A percentile compares a stretch with the other conserved stretches of the same genome.
Evolutionary conservation across 257 asterid genomes (phyloP).

Genomic region (Gentiana macrophylla): DNA sequence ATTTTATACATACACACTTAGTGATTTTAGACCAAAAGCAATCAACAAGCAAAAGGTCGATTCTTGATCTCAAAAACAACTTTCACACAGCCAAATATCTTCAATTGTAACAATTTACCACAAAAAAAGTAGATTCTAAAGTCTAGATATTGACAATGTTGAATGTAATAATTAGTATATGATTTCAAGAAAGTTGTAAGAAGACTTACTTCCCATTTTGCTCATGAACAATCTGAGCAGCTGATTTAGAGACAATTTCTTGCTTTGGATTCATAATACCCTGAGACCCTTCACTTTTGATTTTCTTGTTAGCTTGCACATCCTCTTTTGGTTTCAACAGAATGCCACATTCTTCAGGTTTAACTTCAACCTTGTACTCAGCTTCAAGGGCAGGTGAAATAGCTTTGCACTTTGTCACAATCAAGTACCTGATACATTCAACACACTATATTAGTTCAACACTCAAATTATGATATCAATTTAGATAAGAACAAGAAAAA

Average conservation of each 20-base stretch:
- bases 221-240: slow-evolving; percentile 71
- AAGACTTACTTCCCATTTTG: slow-evolving; percentile 65
- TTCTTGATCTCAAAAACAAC: background rate
- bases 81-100: background rate
- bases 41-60: background rate
- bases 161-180: no score
- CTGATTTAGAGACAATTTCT: slow-evolving; percentile 61
- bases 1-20: no score
- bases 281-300: slow-evolving; percentile 21
- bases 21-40: background rate
- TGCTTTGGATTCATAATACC: slow-evolving; percentile 55
- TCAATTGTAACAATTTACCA: no score
- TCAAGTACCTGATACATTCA: slow-evolving; percentile 40
- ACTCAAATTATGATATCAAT: background rate
- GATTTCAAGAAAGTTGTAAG: background rate
- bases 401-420: slow-evolving; percentile 57
- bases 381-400: slow-evolving; percentile 64
- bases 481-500: background rate
- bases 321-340: slow-evolving; percentile 27
- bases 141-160: no score
- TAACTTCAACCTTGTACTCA: slow-evolving; percentile 40
- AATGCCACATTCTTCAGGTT: slow-evolving; percentile 23
- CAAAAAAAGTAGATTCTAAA: no score
- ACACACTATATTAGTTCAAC: background rate
- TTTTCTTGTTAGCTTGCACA: slow-evolving; percentile 13